These are phyloP conservation scores for Aspergillus steynii DNA, from an alignment of 495 filamentous ascomycete genomes.

Conservation along the genomic window DNA sequence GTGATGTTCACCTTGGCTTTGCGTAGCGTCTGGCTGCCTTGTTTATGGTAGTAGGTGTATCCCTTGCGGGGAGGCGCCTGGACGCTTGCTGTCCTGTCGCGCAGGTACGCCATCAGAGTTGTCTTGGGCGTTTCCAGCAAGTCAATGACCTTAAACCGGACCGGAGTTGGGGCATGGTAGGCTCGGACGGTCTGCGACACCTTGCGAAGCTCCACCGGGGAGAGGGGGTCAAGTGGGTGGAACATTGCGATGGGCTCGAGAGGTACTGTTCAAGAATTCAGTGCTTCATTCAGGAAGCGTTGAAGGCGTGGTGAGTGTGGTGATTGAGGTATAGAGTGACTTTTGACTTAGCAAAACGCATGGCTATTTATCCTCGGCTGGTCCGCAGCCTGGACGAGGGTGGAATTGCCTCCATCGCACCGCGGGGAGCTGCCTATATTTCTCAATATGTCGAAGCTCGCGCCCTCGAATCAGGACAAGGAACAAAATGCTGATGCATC, in stretches of 20 bases:
- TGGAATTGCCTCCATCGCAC: no score
- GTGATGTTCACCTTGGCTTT: constrained; percentile 3
- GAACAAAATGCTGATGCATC: no score
- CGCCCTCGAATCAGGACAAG: no score
- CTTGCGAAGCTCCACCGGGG: background rate
- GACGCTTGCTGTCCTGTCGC: background rate
- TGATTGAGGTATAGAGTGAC: no score
- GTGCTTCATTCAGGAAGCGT: no score
- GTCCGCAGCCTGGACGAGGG: no score
- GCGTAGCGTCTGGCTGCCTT: background rate
- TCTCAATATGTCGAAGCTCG: no score
- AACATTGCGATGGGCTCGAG: background rate
- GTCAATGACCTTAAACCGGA: constrained; percentile 13
- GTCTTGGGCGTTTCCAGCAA: background rate
- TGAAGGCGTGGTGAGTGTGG: no score
- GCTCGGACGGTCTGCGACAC: background rate
- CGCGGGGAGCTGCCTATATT: no score
- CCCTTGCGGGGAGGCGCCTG: background rate
- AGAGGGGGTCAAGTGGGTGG: background rate
- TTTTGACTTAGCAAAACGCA: no score
- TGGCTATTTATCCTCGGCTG: no score
- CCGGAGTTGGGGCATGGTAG: background rate
- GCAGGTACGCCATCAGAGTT: background rate
- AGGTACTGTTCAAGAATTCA: no score
- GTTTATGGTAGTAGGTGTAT: background rate